Evolutionary conservation across 1,139 yeast species (phyloP).

Genomic region (Protomyces pachydermus): DNA sequence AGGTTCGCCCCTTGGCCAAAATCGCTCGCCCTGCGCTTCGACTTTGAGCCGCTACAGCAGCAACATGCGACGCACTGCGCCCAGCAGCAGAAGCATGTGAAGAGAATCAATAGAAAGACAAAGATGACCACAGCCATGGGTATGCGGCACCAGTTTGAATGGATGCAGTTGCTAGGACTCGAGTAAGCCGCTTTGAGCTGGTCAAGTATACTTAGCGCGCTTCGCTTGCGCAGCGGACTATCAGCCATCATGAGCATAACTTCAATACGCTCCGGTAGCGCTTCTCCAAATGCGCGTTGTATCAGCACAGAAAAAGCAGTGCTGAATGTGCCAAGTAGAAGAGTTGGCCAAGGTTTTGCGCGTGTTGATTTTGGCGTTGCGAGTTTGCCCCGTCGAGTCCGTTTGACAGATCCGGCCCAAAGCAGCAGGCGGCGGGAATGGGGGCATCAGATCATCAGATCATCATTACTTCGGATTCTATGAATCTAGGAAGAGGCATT

Average conservation of each 20-base stretch:
- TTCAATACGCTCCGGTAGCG: not conserved
- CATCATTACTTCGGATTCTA: no score
- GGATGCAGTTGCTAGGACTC: slow-evolving; percentile 13
- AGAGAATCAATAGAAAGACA: slow-evolving; percentile 29
- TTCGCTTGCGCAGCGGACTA: not conserved
- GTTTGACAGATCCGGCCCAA: no score
- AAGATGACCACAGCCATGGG: slow-evolving; percentile 26
- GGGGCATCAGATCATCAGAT: no score
- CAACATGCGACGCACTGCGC: slow-evolving; percentile 24
- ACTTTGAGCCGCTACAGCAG: slow-evolving; percentile 13
- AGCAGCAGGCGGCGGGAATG: no score
- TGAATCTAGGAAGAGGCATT: no score
- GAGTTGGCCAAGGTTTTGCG: no score
- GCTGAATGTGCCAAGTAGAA: no score
- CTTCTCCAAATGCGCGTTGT: no score
- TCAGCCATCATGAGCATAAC: not conserved
- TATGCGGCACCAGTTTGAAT: slow-evolving; percentile 25
- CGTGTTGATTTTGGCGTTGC: no score
- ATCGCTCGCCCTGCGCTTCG: slow-evolving; percentile 4
- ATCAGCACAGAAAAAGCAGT: no score
- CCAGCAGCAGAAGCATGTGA: slow-evolving; percentile 29
- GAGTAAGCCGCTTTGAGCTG: slow-evolving; percentile 18
- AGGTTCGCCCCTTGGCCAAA: slow-evolving; percentile 3
- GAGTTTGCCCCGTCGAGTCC: no score
- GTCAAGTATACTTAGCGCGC: slow-evolving; percentile 6